Evolutionary conservation across 1,139 yeast species (phyloP).

Genomic region (Debaryomyces sp.): DNA sequence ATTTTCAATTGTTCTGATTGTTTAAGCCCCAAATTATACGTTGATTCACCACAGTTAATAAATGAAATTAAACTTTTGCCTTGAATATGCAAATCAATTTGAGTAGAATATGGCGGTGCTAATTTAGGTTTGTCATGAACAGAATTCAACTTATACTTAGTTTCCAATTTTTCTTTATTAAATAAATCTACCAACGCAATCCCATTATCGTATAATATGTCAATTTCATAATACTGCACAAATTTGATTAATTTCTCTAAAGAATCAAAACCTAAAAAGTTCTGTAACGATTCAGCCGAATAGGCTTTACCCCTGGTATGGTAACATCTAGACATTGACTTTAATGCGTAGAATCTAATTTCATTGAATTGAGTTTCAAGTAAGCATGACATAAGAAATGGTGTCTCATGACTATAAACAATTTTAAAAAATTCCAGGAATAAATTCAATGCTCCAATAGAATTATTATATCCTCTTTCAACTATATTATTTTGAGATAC

Average conservation of each 20-base stretch:
- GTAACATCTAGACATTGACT: conserved; percentile 65
- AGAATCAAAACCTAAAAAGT: conserved; percentile 68
- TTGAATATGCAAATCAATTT: conserved; percentile 52
- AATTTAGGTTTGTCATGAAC: conserved; percentile 49
- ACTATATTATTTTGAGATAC: conserved; percentile 64
- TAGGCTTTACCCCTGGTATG: conserved; percentile 76
- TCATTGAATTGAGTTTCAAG: conserved; percentile 83
- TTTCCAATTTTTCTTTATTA: conserved; percentile 48
- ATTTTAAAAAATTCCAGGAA: conserved; percentile 68
- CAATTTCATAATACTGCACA: conserved; percentile 66
- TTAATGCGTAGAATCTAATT: conserved; percentile 73
- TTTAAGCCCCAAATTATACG: conserved; percentile 25
- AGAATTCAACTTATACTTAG: conserved; percentile 47
- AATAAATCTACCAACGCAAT: conserved; percentile 56
- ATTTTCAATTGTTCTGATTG: conserved; percentile 6
- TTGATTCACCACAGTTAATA: conserved; percentile 44
- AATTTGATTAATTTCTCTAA: conserved; percentile 55
- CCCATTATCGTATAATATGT: conserved; percentile 40
- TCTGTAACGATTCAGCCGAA: conserved; percentile 46
- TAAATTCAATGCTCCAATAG: conserved; percentile 64
- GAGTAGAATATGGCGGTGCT: conserved; percentile 58
- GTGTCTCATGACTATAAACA: conserved; percentile 52
- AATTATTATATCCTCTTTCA: conserved; percentile 57
- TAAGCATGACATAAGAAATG: conserved; percentile 73
- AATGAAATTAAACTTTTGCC: conserved; percentile 31